Base-by-base conservation (phyloP, 352 stramenopile species). In the Blastocystis sp. region DNA sequence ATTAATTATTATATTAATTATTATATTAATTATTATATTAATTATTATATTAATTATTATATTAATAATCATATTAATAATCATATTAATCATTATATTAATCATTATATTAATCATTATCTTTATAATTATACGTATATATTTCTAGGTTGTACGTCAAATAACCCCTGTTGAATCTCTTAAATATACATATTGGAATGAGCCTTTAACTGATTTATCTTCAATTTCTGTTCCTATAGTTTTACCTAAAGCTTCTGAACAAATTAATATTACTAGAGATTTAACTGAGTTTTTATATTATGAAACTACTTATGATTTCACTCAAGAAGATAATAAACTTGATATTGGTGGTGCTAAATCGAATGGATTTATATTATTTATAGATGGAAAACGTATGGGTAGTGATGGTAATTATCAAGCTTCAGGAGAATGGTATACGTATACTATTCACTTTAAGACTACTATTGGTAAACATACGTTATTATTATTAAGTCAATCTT, bases 31-130 rank as follows among this genome's bases (percentile, higher is more conserved):
- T n/a, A n/a, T n/a, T n/a, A n/a, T n/a, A n/a, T n/a, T n/a, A n/a
- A n/a, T n/a, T n/a, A n/a, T n/a, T n/a, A n/a, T n/a, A n/a, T n/a
- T n/a, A n/a, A n/a, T n/a, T n/a, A n/a, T n/a, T n/a, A n/a, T n/a
- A n/a, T n/a, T n/a, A n/a, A n/a, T n/a, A n/a, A n/a, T n/a, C n/a
- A n/a, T n/a, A n/a, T n/a, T n/a, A n/a, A n/a, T n/a, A n/a, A n/a
- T n/a, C n/a, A n/a, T n/a, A n/a, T n/a, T n/a, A n/a, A n/a, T n/a
- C n/a, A n/a, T n/a, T n/a, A n/a, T n/a, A n/a, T n/a, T 24, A 49
- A 49, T 6, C 42, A 49, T 49, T 30, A 30, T 49, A 30, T 49
- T 2, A 42, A 49, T 49, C 42, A 49, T 49, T 49, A 30, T 49
- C 23, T 42, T 42, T 23, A 49, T 23, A 49, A 49, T 23, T 25